Evolutionary conservation across 768 basidiomycete genomes (phyloP), one percentile per base, ranked within the genome.

Genomic region (Roridomyces roridus): DNA sequence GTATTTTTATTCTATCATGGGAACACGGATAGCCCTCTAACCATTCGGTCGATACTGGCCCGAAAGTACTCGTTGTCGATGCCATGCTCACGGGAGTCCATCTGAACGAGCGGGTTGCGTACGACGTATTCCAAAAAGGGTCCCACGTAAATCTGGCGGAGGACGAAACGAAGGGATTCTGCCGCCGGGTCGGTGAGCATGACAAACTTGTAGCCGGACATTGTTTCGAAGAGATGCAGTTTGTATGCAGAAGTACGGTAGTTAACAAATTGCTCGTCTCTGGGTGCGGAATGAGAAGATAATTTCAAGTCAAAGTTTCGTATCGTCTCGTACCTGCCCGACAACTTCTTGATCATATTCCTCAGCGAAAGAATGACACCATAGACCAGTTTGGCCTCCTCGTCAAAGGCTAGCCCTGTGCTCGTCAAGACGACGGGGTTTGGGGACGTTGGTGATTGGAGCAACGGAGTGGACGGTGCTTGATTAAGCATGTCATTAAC

Each of bases 381-480:
- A 70, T 98, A 99, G 0, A 99, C 96, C 58, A 99, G 82, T 70
- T 99, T 99, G 1, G 89, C 89, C 72, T 99, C 96, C 71, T 99
- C 97, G 68, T 99, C 97, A 64, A 99, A 98, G 6, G 96, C 80
- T 18, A 99, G 77, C 17, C 83, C 85, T 4, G 85, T 79, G 58
- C 76, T 83, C 10, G 80, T 75, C 25, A 69, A 61, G 23, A 67
- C 59, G 28, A 67, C 34, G n/a, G 76, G 63, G 23, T 71, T 65
- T 0, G 71, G 65, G 17, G 76, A 67, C n/a, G 56, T 40, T 10
- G 60, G 60, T 4, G 73, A 65, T 64, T 74, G 75, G 23, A 75
- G 56, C 24, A 76, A 72, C 9, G 80, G 70, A 20, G 78, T 70
- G 14, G 72, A 51, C 24, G 78, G 70, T 20, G 65, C 67, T 42